A percentile compares a stretch with the other conserved stretches of the same genome.
Evolutionary conservation across 495 filamentous ascomycete genomes (phyloP).

Genomic region (Xylaria cubensis): DNA sequence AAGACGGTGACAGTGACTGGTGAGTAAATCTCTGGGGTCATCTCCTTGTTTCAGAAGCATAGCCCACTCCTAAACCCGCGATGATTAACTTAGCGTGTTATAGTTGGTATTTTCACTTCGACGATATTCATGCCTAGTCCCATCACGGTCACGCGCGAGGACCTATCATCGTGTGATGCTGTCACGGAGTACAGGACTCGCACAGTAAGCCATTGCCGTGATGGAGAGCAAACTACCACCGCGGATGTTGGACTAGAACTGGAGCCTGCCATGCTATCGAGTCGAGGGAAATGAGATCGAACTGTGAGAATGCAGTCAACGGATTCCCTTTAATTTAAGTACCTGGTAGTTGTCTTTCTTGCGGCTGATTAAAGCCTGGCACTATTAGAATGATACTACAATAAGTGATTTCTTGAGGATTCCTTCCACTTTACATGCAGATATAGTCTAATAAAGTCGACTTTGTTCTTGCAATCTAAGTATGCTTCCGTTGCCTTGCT

Average conservation of each 20-base stretch:
- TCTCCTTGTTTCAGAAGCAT: neutral
- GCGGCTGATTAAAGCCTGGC: neutral
- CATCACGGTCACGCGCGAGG: constrained; percentile 11
- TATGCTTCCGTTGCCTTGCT: neutral
- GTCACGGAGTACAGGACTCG: constrained; percentile 10
- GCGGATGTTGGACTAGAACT: neutral
- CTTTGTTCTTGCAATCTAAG: neutral
- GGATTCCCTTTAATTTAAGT: neutral
- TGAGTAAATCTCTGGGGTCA: neutral
- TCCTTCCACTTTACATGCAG: neutral
- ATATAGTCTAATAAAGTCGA: neutral
- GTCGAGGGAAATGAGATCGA: neutral
- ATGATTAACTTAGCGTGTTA: neutral
- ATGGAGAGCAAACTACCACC: neutral
- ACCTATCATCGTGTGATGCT: neutral
- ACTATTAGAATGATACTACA: neutral
- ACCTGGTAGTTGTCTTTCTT: neutral
- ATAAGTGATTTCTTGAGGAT: neutral
- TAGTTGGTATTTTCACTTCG: constrained; percentile 17
- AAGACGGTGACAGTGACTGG: constrained; percentile 17
- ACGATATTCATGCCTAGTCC: constrained; percentile 25
- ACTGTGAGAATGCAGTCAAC: neutral
- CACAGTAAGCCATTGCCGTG: constrained; percentile 4
- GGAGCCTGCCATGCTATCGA: neutral
- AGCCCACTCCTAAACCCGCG: neutral